Conservation (phyloP, 2,329 filamentous ascomycete species). For the Rosellinia necatrix region DNA sequence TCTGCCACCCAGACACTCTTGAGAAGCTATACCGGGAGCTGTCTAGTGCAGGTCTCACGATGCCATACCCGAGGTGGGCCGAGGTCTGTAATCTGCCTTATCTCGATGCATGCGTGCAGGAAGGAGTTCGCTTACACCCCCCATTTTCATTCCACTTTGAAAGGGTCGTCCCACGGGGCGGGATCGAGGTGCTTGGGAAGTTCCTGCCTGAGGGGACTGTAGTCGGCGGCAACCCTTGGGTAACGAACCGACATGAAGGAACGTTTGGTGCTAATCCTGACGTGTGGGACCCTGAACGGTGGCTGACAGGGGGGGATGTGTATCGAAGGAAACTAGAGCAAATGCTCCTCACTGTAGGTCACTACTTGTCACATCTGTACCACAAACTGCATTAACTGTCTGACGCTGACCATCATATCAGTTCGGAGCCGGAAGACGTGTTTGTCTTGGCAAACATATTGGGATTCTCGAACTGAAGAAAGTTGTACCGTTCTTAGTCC, state of each 20-base stretch:
- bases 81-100: slow-evolving; percentile 37
- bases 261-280: slow-evolving; percentile 33
- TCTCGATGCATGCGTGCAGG: slow-evolving; percentile 38
- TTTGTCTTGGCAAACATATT: slow-evolving; percentile 36
- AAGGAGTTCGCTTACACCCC: slow-evolving; percentile 37
- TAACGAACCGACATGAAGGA: slow-evolving; percentile 30
- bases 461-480: slow-evolving; percentile 40
- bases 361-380: background rate
- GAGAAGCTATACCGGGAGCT: slow-evolving; percentile 38
- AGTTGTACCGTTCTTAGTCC: slow-evolving; percentile 33
- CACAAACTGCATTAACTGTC: too few relatives aligned
- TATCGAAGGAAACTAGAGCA: slow-evolving; percentile 27
- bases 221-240: slow-evolving; percentile 35
- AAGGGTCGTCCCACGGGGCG: slow-evolving; percentile 35
- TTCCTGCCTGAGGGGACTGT: slow-evolving; percentile 33
- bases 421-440: slow-evolving; percentile 35
- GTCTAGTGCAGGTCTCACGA: slow-evolving; percentile 31
- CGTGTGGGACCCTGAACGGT: slow-evolving; percentile 34
- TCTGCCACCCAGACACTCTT: slow-evolving; percentile 34
- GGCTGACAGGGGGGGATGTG: slow-evolving; percentile 23
- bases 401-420: slow-evolving; percentile 2
- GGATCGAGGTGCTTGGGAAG: slow-evolving; percentile 27
- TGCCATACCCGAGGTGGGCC: slow-evolving; percentile 36
- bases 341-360: slow-evolving; percentile 30
- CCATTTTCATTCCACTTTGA: slow-evolving; percentile 36